phyloP scores from a whole-genome alignment of 2,329 filamentous ascomycete genomes.

The Byssothecium circinans region DNA sequence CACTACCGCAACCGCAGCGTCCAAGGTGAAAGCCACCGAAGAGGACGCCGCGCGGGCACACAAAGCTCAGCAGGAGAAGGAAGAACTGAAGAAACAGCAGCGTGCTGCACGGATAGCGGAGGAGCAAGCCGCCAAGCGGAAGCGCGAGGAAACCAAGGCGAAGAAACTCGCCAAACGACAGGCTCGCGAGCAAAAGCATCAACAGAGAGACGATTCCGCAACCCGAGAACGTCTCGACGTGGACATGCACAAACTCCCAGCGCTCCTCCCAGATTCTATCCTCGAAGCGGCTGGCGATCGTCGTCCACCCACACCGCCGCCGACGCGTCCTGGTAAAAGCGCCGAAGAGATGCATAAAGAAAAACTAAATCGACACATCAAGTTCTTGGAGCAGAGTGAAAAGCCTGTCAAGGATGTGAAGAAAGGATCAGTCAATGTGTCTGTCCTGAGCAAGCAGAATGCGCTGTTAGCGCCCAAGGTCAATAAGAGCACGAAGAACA shows the following conservation, averaged over 20 bases:
- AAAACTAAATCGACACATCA: conserved; percentile 51
- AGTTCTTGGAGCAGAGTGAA: conserved; percentile 52
- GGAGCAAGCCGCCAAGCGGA: conserved; percentile 37
- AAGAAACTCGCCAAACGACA: conserved; percentile 24
- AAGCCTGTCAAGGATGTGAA: conserved; percentile 55
- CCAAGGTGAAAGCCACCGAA: conserved; percentile 29
- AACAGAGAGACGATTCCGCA: conserved; percentile 6
- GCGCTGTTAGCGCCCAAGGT: conserved; percentile 49
- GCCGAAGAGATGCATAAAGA: conserved; percentile 43
- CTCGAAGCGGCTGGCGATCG: conserved; percentile 50
- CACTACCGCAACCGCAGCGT: conserved; percentile 33
- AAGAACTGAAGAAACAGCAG: conserved; percentile 29
- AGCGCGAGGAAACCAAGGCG: conserved; percentile 33
- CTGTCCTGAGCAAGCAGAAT: conserved; percentile 50
- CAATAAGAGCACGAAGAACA: conserved; percentile 35
- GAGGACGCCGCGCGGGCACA: conserved; percentile 34
- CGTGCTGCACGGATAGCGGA: conserved; percentile 34
- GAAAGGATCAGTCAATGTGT: conserved; percentile 52
- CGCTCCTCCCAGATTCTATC: conserved; percentile 55
- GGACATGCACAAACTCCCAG: conserved; percentile 47
- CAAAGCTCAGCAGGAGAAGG: conserved; percentile 31
- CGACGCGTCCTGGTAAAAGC: conserved; percentile 19
- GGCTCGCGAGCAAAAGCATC: conserved; percentile 3
- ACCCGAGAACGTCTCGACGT: conserved; percentile 11
- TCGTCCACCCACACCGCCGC: conserved; percentile 50